Conservation (phyloP, 176 grass and related monocot genomes). For the Rhynchospora tenuis region DNA sequence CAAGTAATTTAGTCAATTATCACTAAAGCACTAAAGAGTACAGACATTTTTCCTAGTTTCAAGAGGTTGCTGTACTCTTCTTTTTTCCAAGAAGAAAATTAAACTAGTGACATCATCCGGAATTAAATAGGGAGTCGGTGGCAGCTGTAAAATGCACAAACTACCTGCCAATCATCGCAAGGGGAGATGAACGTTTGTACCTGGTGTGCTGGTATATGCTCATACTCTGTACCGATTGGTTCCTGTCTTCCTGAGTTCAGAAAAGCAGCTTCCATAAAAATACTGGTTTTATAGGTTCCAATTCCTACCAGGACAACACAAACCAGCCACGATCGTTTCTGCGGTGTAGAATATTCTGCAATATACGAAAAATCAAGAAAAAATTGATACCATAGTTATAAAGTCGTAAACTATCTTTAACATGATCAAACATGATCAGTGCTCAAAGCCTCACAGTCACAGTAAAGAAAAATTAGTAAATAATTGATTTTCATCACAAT, state of each 20-base stretch:
- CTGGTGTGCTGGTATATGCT: neutral
- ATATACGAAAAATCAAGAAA: too few species aligned
- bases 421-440: too few species aligned
- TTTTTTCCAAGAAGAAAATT: neutral
- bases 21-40: too few species aligned
- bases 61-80: neutral
- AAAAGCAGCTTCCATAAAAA: neutral
- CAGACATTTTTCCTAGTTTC: neutral
- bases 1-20: too few species aligned
- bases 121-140: neutral
- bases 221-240: neutral
- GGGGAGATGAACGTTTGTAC: neutral
- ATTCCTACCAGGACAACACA: neutral
- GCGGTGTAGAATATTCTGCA: too few species aligned
- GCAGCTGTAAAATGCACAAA: neutral
- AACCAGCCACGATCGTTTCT: neutral
- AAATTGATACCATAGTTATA: too few species aligned
- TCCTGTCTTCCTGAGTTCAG: neutral
- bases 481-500: too few species aligned
- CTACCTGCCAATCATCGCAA: neutral
- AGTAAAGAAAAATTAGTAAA: too few species aligned
- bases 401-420: too few species aligned
- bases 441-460: too few species aligned
- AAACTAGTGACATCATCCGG: neutral
- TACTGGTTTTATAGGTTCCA: neutral